phyloP scores from a whole-genome alignment of 176 grass and related monocot genomes.

The Oryza brachyantha region DNA sequence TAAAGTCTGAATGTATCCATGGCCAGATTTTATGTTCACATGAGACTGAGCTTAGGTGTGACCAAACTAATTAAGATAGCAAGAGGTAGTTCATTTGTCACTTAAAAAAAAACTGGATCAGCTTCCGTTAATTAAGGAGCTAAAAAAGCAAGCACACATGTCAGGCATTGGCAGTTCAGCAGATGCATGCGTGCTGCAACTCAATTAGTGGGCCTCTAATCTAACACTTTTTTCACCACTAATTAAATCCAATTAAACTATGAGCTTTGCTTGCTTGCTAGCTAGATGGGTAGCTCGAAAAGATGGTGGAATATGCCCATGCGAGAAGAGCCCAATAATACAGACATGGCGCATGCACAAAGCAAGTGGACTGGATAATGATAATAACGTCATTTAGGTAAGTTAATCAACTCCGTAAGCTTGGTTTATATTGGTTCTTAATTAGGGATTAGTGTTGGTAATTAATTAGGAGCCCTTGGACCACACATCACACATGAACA shows the following conservation, averaged over 20 bases:
- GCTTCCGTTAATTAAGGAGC: neutral
- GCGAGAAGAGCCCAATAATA: neutral
- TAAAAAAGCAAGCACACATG: neutral
- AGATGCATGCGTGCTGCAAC: neutral
- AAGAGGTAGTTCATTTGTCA: neutral
- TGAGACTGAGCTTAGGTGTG: neutral
- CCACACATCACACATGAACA: neutral
- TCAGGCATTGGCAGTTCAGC: neutral
- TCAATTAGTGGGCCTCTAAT: slow-evolving; percentile 12
- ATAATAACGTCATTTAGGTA: neutral
- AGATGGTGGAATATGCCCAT: slow-evolving; percentile 21
- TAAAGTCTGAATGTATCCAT: neutral
- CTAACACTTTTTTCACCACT: neutral
- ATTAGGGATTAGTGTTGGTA: neutral
- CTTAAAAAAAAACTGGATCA: neutral
- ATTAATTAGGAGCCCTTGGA: slow-evolving; percentile 6
- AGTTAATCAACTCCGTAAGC: neutral
- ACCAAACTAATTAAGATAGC: neutral
- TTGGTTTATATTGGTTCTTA: neutral
- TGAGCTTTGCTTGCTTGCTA: neutral
- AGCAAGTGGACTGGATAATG: neutral
- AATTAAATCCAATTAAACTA: neutral
- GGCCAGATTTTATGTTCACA: neutral
- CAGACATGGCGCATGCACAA: neutral
- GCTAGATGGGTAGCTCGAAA: neutral